phyloP scores from a whole-genome alignment of 306 rosid genomes.

The Hylodesmum podocarpum region DNA sequence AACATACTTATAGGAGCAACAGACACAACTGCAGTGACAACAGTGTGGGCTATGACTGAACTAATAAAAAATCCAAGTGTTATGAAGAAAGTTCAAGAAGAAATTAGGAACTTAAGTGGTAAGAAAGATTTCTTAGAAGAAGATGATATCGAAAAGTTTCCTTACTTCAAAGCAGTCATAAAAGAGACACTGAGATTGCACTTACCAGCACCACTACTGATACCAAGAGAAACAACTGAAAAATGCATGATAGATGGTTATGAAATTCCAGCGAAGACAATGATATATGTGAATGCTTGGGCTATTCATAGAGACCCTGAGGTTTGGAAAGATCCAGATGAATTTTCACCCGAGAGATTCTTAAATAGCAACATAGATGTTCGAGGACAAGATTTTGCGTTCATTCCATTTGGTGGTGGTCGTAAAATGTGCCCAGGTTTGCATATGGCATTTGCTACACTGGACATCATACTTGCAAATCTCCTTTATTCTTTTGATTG shows the following conservation, averaged over 20 bases:
- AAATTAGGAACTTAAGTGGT: not conserved
- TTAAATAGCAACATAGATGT: not conserved
- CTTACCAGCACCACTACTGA: not conserved
- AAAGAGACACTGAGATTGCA: constrained; percentile 23
- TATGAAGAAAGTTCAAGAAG: constrained; percentile 25
- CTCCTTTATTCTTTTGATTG: constrained; percentile 16
- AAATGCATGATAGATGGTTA: not conserved
- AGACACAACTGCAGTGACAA: not conserved
- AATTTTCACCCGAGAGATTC: too few relatives aligned
- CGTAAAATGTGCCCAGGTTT: constrained; percentile 11
- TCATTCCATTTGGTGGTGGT: constrained; percentile 12
- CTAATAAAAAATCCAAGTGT: not conserved
- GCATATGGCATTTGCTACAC: not conserved
- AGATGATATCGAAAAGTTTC: not conserved
- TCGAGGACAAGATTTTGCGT: constrained; percentile 9
- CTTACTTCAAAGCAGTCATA: not conserved
- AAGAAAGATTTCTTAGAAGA: not conserved
- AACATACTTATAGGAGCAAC: not conserved
- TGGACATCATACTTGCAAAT: not conserved
- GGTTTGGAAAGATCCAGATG: too few relatives aligned
- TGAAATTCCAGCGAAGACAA: too few relatives aligned
- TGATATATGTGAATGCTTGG: too few relatives aligned
- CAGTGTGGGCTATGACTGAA: not conserved
- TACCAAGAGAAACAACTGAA: constrained; percentile 12
- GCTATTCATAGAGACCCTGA: too few relatives aligned